Evolutionary conservation across 164 flowering plant genomes (phyloP).

Genomic region (Chimonanthus salicifolius): DNA sequence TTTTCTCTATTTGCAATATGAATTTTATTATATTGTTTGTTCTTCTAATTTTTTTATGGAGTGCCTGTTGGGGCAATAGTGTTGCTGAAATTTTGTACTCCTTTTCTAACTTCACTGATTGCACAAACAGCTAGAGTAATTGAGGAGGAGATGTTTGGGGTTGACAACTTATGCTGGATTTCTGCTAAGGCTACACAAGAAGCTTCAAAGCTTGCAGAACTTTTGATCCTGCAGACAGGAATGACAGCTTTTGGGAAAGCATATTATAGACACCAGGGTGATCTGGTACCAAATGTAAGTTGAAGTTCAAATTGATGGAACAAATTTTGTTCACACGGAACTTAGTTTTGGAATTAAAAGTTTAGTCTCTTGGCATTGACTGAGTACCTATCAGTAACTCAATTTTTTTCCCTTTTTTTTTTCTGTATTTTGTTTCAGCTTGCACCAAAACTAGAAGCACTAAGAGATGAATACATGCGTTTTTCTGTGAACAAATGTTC

Average conservation of each 20-base stretch:
- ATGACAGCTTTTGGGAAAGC: slow-evolving; percentile 98
- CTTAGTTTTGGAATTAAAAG: background rate
- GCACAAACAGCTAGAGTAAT: slow-evolving; percentile 71
- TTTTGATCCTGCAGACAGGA: slow-evolving; percentile 82
- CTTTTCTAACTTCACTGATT: slow-evolving; percentile 5
- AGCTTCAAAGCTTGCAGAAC: slow-evolving; percentile 73
- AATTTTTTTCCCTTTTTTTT: background rate
- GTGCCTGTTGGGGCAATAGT: no score
- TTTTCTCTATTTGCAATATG: no score
- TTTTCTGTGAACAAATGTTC: slow-evolving; percentile 76
- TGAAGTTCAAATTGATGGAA: background rate
- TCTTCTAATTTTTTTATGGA: no score
- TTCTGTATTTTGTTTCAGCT: slow-evolving; percentile 39
- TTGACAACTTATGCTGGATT: slow-evolving; percentile 90
- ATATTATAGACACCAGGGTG: slow-evolving; percentile 60
- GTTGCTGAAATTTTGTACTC: background rate
- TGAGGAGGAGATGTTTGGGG: slow-evolving; percentile 96
- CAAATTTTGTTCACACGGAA: background rate
- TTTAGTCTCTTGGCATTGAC: background rate
- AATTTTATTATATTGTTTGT: no score
- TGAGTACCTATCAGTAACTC: background rate
- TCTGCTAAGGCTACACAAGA: slow-evolving; percentile 75
- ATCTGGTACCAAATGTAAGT: slow-evolving; percentile 89
- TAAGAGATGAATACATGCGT: slow-evolving; percentile 89
- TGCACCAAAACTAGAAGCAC: slow-evolving; percentile 85